These are phyloP conservation scores for Hypoxylon sp. DNA, from an alignment of 2,329 filamentous ascomycete species.

Conservation along the genomic window DNA sequence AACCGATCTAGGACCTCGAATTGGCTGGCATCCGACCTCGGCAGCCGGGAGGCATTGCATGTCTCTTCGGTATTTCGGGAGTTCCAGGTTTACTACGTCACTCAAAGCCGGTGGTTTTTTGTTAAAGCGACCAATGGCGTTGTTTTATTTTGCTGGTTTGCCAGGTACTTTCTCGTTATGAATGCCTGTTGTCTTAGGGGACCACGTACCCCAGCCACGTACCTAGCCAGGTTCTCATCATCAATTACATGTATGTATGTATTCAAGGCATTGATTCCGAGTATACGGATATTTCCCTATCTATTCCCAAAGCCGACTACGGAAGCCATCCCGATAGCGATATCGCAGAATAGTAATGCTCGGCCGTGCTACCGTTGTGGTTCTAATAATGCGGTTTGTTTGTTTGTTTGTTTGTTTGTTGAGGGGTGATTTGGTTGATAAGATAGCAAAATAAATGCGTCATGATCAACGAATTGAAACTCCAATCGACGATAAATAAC, in stretches of 20 bases:
- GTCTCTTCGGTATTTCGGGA: slow-evolving; percentile 42
- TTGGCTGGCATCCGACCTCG: slow-evolving; percentile 45
- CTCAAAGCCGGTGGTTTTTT: slow-evolving; percentile 27
- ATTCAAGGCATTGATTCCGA: slow-evolving; percentile 15
- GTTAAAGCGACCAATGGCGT: slow-evolving; percentile 22
- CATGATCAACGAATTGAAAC: slow-evolving; percentile 39
- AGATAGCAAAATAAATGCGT: slow-evolving; percentile 40
- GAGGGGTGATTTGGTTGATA: slow-evolving; percentile 24
- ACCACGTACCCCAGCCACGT: slow-evolving; percentile 1
- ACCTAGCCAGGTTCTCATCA: slow-evolving; percentile 21
- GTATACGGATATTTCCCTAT: slow-evolving; percentile 11
- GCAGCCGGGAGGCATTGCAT: slow-evolving; percentile 33
- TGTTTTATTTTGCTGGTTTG: slow-evolving; percentile 6
- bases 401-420: slow-evolving; percentile 4
- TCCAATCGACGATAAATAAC: slow-evolving; percentile 31
- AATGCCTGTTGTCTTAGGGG: slow-evolving; percentile 24
- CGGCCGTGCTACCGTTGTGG: background rate
- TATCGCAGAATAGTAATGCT: slow-evolving; percentile 18
- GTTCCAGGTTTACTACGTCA: slow-evolving; percentile 39
- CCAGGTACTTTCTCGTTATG: slow-evolving; percentile 6
- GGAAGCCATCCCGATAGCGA: slow-evolving; percentile 21
- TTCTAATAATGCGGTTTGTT: slow-evolving; percentile 6
- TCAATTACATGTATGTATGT: slow-evolving; percentile 15
- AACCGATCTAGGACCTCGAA: slow-evolving; percentile 38
- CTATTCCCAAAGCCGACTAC: slow-evolving; percentile 32